Evolutionary conservation across 1,139 yeast species (phyloP).

Genomic region (Eremothecium sinecaudum): DNA sequence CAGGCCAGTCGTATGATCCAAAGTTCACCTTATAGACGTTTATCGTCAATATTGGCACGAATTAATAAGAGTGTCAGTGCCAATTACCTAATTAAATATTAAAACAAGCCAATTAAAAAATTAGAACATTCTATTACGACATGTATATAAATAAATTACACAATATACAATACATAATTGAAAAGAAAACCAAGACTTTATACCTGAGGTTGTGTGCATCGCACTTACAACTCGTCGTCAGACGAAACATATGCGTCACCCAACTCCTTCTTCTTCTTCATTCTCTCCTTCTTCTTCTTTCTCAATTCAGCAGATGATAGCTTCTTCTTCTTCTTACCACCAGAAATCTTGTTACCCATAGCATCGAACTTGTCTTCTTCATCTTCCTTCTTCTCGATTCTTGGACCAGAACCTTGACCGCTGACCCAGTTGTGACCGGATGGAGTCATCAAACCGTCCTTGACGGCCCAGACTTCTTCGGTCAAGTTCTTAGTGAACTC

Average conservation of each 20-base stretch:
- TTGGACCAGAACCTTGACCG: constrained; percentile 99
- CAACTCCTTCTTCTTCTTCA: constrained; percentile 99
- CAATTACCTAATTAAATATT: too few relatives aligned
- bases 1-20: too few relatives aligned
- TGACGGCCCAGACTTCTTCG: constrained; percentile 99
- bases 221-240: constrained; percentile 48
- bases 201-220: neutral
- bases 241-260: constrained; percentile 99
- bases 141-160: constrained; percentile 3
- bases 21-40: too few relatives aligned
- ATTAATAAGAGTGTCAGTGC: too few relatives aligned
- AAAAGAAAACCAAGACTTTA: constrained; percentile 11
- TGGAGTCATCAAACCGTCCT: constrained; percentile 97
- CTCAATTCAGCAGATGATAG: constrained; percentile 97
- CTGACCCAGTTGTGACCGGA: constrained; percentile 99
- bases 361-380: constrained; percentile 99
- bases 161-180: constrained; percentile 5
- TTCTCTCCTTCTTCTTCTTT: constrained; percentile 99
- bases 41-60: too few relatives aligned
- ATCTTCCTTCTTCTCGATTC: constrained; percentile 91
- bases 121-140: constrained; percentile 4
- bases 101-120: neutral
- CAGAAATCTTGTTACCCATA: constrained; percentile 98
- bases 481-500: constrained; percentile 99
- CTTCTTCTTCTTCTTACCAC: constrained; percentile 94